phyloP scores from a whole-genome alignment of 306 rosid genomes.

The Leucaena leucocephala region DNA sequence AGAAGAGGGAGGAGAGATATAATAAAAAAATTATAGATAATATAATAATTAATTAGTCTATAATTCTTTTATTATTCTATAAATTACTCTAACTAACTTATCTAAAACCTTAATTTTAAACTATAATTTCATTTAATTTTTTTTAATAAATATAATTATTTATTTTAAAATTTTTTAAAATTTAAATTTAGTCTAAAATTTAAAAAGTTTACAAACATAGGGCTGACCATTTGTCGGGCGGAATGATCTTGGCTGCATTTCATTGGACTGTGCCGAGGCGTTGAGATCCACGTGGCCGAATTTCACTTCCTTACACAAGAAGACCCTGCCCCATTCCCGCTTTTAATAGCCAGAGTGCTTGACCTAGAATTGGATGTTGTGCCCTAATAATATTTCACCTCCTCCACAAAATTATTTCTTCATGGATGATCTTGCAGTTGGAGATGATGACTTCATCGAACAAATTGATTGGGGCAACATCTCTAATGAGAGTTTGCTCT shows the following conservation, averaged over 20 bases:
- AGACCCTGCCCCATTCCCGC: neutral
- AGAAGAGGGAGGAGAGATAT: too few relatives aligned
- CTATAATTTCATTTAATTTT: too few relatives aligned
- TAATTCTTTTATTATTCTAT: too few relatives aligned
- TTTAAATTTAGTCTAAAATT: too few relatives aligned
- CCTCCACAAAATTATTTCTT: neutral
- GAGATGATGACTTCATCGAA: slow-evolving; percentile 20
- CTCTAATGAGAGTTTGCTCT: slow-evolving; percentile 35
- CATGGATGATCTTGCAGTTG: slow-evolving; percentile 36
- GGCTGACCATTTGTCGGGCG: neutral
- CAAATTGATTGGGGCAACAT: slow-evolving; percentile 47
- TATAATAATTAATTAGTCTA: too few relatives aligned
- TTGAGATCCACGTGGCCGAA: slow-evolving; percentile 9
- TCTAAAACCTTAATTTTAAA: too few relatives aligned
- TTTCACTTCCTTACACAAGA: slow-evolving; percentile 26
- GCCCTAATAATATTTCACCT: neutral
- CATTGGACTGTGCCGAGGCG: slow-evolving; percentile 13
- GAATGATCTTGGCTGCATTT: neutral
- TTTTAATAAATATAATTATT: too few relatives aligned
- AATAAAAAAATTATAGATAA: too few relatives aligned
- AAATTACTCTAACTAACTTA: too few relatives aligned
- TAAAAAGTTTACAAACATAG: too few relatives aligned
- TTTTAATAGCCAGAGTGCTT: neutral
- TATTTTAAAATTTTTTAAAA: too few relatives aligned
- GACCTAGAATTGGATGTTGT: neutral